Evolutionary conservation across 768 basidiomycete genomes (phyloP).

Genomic region (Pleurotus cornucopiae): DNA sequence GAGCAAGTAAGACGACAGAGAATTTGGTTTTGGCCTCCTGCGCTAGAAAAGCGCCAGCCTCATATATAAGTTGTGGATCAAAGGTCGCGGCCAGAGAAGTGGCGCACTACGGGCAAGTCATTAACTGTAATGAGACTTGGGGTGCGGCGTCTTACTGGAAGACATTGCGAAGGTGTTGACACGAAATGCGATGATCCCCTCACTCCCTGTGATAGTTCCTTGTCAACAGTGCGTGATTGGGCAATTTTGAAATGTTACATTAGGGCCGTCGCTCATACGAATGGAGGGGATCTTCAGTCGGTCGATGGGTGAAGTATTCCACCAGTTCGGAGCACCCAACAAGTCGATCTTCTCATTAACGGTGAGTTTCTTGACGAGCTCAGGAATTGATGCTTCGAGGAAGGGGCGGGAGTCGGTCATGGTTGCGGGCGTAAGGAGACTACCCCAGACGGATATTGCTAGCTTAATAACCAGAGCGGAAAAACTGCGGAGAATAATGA

Average conservation of each 20-base stretch:
- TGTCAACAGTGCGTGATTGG: not conserved
- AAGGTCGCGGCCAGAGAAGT: slow-evolving; percentile 72
- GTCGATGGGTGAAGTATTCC: slow-evolving; percentile 58
- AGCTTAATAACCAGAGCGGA: slow-evolving; percentile 1
- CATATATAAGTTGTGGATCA: slow-evolving; percentile 50
- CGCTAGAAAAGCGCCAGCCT: slow-evolving; percentile 57
- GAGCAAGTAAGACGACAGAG: slow-evolving; percentile 60
- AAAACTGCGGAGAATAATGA: slow-evolving; percentile 2
- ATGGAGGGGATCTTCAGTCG: slow-evolving; percentile 62
- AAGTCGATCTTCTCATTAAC: slow-evolving; percentile 63
- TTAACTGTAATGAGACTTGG: too few species aligned
- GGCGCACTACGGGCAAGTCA: slow-evolving; percentile 40
- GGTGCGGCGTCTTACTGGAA: slow-evolving; percentile 43
- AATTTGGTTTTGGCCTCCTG: slow-evolving; percentile 65
- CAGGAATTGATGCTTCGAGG: slow-evolving; percentile 46
- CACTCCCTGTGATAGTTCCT: slow-evolving; percentile 43
- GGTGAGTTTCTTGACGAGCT: slow-evolving; percentile 49
- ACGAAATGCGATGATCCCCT: slow-evolving; percentile 65
- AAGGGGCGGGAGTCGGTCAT: slow-evolving; percentile 32
- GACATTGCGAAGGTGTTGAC: slow-evolving; percentile 58
- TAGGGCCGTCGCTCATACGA: slow-evolving; percentile 72
- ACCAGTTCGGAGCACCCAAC: slow-evolving; percentile 65
- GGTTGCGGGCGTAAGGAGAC: not conserved
- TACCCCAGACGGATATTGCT: not conserved
- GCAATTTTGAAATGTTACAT: slow-evolving; percentile 28